A percentile compares a stretch with the other conserved stretches of the same genome.
phyloP scores from a whole-genome alignment of 371 early-diverging fungal species.

The Gilbertella persicaria region DNA sequence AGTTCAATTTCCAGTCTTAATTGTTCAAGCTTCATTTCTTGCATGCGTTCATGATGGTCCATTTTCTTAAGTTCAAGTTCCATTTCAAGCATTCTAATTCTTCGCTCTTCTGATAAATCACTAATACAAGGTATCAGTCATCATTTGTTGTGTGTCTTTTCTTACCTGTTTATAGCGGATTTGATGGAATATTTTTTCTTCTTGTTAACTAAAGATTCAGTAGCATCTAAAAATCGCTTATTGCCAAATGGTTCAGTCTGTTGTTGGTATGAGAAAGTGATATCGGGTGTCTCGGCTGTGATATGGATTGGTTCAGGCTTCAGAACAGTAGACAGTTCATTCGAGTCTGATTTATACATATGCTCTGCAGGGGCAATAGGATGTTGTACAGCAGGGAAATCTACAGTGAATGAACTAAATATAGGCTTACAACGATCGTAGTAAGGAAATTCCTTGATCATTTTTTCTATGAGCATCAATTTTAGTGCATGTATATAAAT shows the following conservation, averaged over 20 bases:
- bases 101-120: slow-evolving; percentile 16
- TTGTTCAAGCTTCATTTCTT: slow-evolving; percentile 41
- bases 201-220: neutral
- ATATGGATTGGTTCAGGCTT: slow-evolving; percentile 7
- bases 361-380: slow-evolving; percentile 8
- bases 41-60: slow-evolving; percentile 46
- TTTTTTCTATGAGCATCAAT: slow-evolving; percentile 35
- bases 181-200: neutral
- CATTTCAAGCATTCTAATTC: slow-evolving; percentile 21
- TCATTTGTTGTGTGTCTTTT: neutral
- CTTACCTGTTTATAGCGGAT: neutral
- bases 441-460: slow-evolving; percentile 38
- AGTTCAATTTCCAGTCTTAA: slow-evolving; percentile 39
- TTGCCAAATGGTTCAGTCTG: too few species aligned
- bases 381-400: slow-evolving; percentile 9
- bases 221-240: neutral
- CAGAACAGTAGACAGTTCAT: neutral
- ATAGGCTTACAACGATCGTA: slow-evolving; percentile 36
- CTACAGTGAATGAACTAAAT: slow-evolving; percentile 6
- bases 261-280: too few species aligned
- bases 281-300: neutral
- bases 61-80: slow-evolving; percentile 32
- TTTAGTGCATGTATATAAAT: too few species aligned
- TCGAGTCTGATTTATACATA: neutral
- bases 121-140: slow-evolving; percentile 1